Evolutionary conservation across 2,329 filamentous ascomycete species (phyloP), one percentile per base, ranked within the genome.

Genomic region (Nigrospora osmanthi): DNA sequence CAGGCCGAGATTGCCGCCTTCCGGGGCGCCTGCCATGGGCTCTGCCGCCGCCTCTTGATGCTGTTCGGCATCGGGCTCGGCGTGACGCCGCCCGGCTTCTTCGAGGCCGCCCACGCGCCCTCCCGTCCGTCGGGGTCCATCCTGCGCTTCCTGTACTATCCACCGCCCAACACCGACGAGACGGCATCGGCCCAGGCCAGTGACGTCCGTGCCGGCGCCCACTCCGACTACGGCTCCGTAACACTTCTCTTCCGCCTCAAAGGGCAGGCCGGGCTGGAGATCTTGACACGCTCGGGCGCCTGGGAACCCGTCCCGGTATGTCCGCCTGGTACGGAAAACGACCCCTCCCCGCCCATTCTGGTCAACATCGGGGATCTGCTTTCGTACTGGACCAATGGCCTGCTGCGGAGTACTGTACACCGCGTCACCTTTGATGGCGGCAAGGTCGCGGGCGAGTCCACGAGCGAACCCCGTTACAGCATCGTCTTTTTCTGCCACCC

Each of bases 361-460:
- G 63, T 97, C 81, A 68, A 93, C 71, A 78, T 89, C 66, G 67
- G 85, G 65, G 69, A 83, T 61, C 58, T 85, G 59, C 67, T 84
- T 49, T 85, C 81, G 32, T 93, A 94, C 63, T 97, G 91, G 91
- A 97, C 93, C 1, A 85, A 86, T 52, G 89, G 90, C 0, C 66
- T 96, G 39, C 74, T 97, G 50, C 85, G 89, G 55, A 89, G 84
- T 54, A 96, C 91, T 0, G 80, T 96, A 6, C 93, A 97, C 60
- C 74, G 91, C 11, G 93, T 97, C 30, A 81, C 91, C 0, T 93
- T 95, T 52, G 66, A 66, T 1, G 67, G 63, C 30, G 49, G 55
- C 19, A 30, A 47, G 10, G 58, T 67, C 2, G 49, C 60, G 2
- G 73, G 70, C n/a, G 76, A 78, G 59, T 66, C 63, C 4, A 72